Conservation (phyloP, 2,329 filamentous ascomycete species). For the Cladosporium cucumerinum region DNA sequence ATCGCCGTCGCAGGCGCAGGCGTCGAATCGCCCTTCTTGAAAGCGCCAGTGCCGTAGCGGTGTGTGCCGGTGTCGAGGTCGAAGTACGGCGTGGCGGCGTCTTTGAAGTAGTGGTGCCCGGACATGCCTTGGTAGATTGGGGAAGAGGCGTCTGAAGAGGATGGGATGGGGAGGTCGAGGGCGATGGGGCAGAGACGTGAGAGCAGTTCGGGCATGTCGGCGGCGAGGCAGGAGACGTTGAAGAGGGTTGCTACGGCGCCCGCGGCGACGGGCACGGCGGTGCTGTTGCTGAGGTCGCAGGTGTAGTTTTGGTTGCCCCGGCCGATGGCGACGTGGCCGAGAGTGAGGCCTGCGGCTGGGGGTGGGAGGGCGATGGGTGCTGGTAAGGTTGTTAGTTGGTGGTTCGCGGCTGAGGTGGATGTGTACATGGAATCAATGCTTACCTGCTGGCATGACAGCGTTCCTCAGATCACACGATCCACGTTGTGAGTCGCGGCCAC, state of each 20-base stretch:
- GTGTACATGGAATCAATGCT: neutral
- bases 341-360: conserved; percentile 57
- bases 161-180: conserved; percentile 58
- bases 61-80: conserved; percentile 59
- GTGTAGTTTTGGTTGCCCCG: conserved; percentile 94
- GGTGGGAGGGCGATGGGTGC: conserved; percentile 53
- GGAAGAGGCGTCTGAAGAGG: conserved; percentile 36
- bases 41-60: conserved; percentile 58
- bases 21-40: conserved; percentile 59
- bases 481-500: conserved; percentile 15
- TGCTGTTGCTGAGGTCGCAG: conserved; percentile 58
- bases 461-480: conserved; percentile 24
- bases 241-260: conserved; percentile 83
- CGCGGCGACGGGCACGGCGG: conserved; percentile 58
- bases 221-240: conserved; percentile 78
- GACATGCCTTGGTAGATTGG: conserved; percentile 62
- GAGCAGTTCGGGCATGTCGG: conserved; percentile 65
- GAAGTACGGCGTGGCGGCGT: conserved; percentile 72
- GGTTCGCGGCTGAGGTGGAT: neutral
- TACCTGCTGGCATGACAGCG: conserved; percentile 24
- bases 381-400: conserved; percentile 16
- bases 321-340: conserved; percentile 79
- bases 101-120: conserved; percentile 78
- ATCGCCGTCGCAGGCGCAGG: conserved; percentile 61
- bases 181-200: conserved; percentile 63